Conservation (phyloP, 164 flowering plant genomes). For the Chimonanthus salicifolius region DNA sequence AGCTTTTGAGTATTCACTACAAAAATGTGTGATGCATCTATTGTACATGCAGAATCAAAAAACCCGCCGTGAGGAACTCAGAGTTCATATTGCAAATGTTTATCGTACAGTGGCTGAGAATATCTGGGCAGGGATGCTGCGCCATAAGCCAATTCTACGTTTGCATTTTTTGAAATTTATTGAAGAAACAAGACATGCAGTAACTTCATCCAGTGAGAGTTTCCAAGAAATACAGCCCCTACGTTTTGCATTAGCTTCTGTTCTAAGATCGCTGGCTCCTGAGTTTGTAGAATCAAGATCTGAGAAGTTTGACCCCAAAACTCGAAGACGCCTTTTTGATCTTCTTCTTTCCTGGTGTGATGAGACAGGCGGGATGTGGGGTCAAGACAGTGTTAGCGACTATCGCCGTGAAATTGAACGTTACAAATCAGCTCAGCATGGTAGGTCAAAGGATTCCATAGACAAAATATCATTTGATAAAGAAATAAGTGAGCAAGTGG, state of each 20-base stretch:
- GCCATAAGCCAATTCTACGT: conserved; percentile 71
- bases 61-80: conserved; percentile 83
- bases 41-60: conserved; percentile 66
- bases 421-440: conserved; percentile 78
- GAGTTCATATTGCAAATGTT: conserved; percentile 84
- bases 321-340: conserved; percentile 84
- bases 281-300: conserved; percentile 89
- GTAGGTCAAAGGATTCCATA: conserved; percentile 84
- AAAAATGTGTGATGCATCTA: not conserved
- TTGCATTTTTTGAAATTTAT: conserved; percentile 85
- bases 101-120: conserved; percentile 89
- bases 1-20: not conserved
- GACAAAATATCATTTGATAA: conserved; percentile 93
- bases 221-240: conserved; percentile 90
- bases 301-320: conserved; percentile 84
- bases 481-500: conserved; percentile 85
- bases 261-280: conserved; percentile 79
- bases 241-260: conserved; percentile 91
- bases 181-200: conserved; percentile 73
- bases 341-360: conserved; percentile 93
- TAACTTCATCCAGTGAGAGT: conserved; percentile 55
- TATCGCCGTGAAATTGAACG: conserved; percentile 93
- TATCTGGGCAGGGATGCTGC: conserved; percentile 91
- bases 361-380: conserved; percentile 74
- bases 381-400: conserved; percentile 78